Evolutionary conservation across 2,329 filamentous ascomycete species (phyloP), one percentile per base, ranked within the genome.

Genomic region (Penicillium oxalicum): DNA sequence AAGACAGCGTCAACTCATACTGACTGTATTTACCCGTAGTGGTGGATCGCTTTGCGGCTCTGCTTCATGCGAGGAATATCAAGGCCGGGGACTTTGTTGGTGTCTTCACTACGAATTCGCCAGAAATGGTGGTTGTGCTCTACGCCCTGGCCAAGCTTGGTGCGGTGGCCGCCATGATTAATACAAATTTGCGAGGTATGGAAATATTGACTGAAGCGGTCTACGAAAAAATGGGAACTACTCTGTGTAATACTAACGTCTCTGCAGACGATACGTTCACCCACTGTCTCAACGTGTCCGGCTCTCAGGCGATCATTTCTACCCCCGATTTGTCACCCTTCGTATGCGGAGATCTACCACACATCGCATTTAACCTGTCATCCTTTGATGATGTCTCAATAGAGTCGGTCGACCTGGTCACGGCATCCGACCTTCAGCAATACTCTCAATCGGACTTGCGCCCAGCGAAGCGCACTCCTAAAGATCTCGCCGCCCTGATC

Each of bases 91-190:
- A 76, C 49, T 69, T 68, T 39, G 68, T 77, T 12, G 73, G 67
- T 4, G 66, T 77, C 2, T 77, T 74, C 59, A 74, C 68, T 41
- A 72, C 66, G 9, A 77, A 77, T 51, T 76, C 73, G 0, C 74
- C 73, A 0, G 74, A 77, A 52, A 75, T 77, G 71, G 65, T 75
- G 2, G 62, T 75, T 13, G 61, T 62, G 1, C 61, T 71, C 11
- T 66, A 73, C 40, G 74, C 74, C 1, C 58, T 77, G n/a, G 68
- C 72, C 0, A 75, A 74, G 49, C 49, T 77, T 33, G 72, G 74
- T 13, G 72, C 69, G 11, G 67, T 74, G 5, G 65, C 68, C 34
- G 72, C 71, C 3, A 61, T 77, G 50, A 69, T 77, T 26, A 77
- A 77, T 53, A 73, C 64, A 9, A 74, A 70, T 47, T 61, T 77